Evolutionary conservation across 2,329 filamentous ascomycete genomes (phyloP).

Genomic region (Thelonectria olida): DNA sequence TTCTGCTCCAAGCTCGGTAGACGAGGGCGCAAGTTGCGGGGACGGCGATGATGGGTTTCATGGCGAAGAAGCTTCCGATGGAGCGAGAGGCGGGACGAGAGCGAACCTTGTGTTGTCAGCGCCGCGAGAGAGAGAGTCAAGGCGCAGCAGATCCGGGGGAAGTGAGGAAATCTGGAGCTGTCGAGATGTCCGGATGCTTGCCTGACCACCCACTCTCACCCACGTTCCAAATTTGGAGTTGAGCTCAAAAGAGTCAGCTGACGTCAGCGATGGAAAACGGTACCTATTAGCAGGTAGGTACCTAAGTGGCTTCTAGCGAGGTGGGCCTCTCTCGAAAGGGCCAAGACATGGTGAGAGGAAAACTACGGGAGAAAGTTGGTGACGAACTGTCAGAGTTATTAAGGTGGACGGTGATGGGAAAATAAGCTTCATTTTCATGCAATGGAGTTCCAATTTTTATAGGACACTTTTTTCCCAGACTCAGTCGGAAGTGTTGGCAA

Average conservation of each 20-base stretch:
- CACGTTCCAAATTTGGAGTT: conserved; percentile 8
- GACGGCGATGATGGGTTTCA: conserved; percentile 67
- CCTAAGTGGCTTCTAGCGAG: no score
- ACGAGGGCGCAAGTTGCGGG: conserved; percentile 69
- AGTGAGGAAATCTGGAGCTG: not conserved
- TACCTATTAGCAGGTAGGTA: no score
- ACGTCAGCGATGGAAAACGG: conserved; percentile 17
- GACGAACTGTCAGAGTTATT: no score
- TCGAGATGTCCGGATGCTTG: not conserved
- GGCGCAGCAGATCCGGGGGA: conserved; percentile 2
- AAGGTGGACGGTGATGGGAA: no score
- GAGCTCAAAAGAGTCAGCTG: conserved; percentile 21
- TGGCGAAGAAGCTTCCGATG: conserved; percentile 41
- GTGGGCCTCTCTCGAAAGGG: no score
- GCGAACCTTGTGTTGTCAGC: not conserved
- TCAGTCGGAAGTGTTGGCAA: no score
- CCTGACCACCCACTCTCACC: conserved; percentile 10
- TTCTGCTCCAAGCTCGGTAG: conserved; percentile 74
- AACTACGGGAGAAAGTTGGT: no score
- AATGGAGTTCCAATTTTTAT: no score
- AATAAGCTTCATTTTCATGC: no score
- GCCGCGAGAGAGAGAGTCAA: not conserved
- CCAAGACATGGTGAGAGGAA: no score
- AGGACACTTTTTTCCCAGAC: no score
- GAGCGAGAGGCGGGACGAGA: not conserved